These are phyloP conservation scores for Aleurites moluccanus DNA, from an alignment of 441 rosid species.

Conservation along the genomic window DNA sequence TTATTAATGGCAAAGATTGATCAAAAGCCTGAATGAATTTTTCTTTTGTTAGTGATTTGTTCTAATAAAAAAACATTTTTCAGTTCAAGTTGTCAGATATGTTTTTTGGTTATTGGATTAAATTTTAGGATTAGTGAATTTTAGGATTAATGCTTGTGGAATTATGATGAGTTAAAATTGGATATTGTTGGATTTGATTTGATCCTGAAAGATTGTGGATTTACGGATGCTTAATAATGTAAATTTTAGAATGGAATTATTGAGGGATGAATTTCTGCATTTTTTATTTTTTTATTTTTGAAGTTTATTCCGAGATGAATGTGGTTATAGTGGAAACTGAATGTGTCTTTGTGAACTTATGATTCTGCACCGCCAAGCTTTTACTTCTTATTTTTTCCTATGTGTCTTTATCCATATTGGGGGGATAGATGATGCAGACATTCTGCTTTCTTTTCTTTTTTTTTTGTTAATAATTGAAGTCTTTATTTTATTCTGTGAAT, in stretches of 20 bases:
- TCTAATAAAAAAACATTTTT: constrained; percentile 1
- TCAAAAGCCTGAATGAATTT: constrained; percentile 1
- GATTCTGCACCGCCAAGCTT: not conserved
- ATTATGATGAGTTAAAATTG: not conserved
- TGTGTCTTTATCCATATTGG: not conserved
- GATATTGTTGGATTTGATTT: not conserved
- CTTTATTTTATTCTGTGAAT: not conserved
- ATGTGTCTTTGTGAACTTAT: not conserved
- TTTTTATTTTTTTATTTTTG: not conserved
- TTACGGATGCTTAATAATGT: not conserved
- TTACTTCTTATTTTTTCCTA: not conserved
- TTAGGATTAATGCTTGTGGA: not conserved
- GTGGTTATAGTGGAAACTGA: not conserved
- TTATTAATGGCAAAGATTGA: not conserved
- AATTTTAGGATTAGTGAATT: not conserved
- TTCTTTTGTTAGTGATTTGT: constrained; percentile 5
- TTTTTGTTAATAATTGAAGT: not conserved
- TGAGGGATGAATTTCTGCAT: no score
- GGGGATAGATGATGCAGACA: not conserved
- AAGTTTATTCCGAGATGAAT: not conserved
- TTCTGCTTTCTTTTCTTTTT: not conserved
- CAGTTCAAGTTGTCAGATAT: not conserved
- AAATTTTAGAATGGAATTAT: not conserved
- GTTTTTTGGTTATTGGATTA: not conserved
- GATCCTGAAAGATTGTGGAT: constrained; percentile 1